Evolutionary conservation across 768 basidiomycete genomes (phyloP), one percentile per base, ranked within the genome.

Genomic region (Gymnopilus dilepis): DNA sequence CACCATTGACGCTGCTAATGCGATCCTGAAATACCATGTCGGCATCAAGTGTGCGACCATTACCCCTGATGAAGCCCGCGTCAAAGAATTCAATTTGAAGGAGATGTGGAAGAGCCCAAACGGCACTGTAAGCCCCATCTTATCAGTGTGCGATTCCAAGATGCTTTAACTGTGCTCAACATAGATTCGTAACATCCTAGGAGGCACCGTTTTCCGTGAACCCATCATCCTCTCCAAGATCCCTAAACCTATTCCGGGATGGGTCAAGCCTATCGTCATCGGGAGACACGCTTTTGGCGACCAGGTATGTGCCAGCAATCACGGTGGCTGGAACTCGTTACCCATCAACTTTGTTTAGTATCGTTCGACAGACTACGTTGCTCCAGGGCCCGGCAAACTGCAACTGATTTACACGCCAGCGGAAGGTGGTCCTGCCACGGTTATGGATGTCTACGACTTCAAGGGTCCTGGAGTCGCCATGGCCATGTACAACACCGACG

Each of bases 1-100:
- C 33, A 99, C 97, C 6, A 74, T 94, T 62, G 95, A 98, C 11
- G 91, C 95, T 26, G 96, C 97, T 17, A 87, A 98, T 67, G 97
- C 97, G 58, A 98, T 98, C 73, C 83, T 92, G 59, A 84, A 97
- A 76, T 87, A 97, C 85, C 89, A 89, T 65, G 97, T 99, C 65
- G 97, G 97, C 65, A 95, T 99, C 80, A 99, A 99, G 78, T 99
- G 97, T 79, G 97, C 96, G 40, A 99, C 97, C 45, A 99, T 99
- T 78, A 99, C 97, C 1, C 97, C 97, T 6, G 97, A 99, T 73
- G 97, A 99, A 74, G 94, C 88, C 22, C 90, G 96, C 60, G 95
- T 98, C 48, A 79, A 95, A 73, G 97, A 99, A 77, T 99, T 97
- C 86, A 93, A 95, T 52, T 84, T 99, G 73, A 98, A 97, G 83